Evolutionary conservation across 805 yeast genomes (phyloP).

Genomic region (Cyberlindnera maritima): DNA sequence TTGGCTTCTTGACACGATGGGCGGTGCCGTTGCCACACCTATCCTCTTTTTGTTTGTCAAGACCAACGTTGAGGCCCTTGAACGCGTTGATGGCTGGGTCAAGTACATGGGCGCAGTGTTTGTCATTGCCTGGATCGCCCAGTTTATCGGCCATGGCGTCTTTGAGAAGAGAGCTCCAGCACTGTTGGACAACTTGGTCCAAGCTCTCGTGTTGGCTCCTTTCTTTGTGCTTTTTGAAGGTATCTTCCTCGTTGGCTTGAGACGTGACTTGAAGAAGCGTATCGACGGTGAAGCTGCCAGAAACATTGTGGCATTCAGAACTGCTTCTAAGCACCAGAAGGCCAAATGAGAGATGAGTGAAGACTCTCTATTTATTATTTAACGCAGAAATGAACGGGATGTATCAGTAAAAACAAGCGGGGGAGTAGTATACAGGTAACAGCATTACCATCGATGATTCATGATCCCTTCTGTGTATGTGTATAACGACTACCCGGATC

Average conservation of each 20-base stretch:
- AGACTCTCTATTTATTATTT: too few species aligned
- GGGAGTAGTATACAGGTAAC: too few species aligned
- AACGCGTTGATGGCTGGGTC: constrained; percentile 19
- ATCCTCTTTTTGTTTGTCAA: constrained; percentile 31
- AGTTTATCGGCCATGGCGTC: constrained; percentile 83
- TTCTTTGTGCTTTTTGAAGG: constrained; percentile 81
- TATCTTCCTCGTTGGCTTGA: constrained; percentile 64
- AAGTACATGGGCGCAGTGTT: constrained; percentile 35
- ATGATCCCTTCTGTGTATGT: too few species aligned
- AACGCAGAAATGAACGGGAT: too few species aligned
- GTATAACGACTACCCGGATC: too few species aligned
- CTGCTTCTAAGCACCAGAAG: not conserved
- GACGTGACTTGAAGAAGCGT: constrained; percentile 39
- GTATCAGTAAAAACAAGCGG: too few species aligned
- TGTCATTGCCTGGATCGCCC: constrained; percentile 68
- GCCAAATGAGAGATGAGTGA: too few species aligned
- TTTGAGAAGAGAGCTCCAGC: constrained; percentile 88
- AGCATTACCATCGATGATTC: too few species aligned
- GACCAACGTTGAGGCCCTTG: constrained; percentile 26
- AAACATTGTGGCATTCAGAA: constrained; percentile 27
- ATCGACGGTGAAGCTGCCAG: constrained; percentile 35
- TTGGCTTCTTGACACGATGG: constrained; percentile 47
- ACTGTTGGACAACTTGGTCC: constrained; percentile 72
- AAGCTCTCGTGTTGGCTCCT: constrained; percentile 89
- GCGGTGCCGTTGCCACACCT: constrained; percentile 45